Percentiles rank a stretch among this genome's conserved stretches.
phyloP scores from a whole-genome alignment of 257 asterid species.

The Ocimum tenuiflorum region DNA sequence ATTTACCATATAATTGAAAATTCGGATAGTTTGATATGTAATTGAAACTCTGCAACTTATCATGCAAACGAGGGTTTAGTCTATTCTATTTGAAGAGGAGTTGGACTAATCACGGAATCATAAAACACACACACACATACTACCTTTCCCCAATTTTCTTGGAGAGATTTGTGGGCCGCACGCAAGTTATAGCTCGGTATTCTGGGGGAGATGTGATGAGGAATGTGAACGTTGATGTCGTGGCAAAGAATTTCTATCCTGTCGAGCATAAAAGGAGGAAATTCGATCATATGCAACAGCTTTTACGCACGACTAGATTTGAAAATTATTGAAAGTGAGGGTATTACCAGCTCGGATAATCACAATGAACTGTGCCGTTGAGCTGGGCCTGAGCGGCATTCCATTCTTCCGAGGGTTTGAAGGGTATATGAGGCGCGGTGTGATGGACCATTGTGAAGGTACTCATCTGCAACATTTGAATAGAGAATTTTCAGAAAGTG shows the following conservation, averaged over 20 bases:
- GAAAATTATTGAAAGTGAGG: conserved; percentile 4
- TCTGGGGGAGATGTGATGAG: conserved; percentile 87
- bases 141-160: conserved; percentile 92
- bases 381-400: conserved; percentile 97
- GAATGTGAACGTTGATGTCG: conserved; percentile 88
- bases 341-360: conserved; percentile 75
- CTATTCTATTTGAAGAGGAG: too few relatives aligned
- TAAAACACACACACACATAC: too few relatives aligned
- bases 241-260: conserved; percentile 95
- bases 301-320: neutral
- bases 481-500: neutral
- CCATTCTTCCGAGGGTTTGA: conserved; percentile 73
- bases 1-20: too few relatives aligned
- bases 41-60: too few relatives aligned
- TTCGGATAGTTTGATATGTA: too few relatives aligned
- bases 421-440: conserved; percentile 98
- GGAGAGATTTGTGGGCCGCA: conserved; percentile 83
- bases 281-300: neutral
- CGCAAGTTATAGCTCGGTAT: conserved; percentile 88
- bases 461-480: conserved; percentile 65
- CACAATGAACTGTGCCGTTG: conserved; percentile 92
- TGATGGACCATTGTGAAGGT: conserved; percentile 98
- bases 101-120: too few relatives aligned
- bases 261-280: conserved; percentile 23
- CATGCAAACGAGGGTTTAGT: too few relatives aligned